Conservation (phyloP, 179 eudicot species). For the Sideroxylon spinosum region DNA sequence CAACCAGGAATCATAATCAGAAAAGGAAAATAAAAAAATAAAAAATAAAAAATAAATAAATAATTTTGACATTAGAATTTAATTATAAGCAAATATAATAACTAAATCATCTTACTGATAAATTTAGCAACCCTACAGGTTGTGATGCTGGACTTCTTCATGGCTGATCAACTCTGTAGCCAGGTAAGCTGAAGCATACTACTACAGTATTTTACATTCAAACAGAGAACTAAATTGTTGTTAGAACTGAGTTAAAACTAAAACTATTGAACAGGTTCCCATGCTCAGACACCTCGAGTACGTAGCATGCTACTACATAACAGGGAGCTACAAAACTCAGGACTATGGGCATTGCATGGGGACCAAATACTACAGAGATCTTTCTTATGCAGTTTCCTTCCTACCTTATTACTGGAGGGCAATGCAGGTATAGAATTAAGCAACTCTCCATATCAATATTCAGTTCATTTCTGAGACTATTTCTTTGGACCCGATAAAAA, state of each 20-base stretch:
- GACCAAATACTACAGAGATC: slow-evolving; percentile 59
- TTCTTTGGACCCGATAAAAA: too few species aligned
- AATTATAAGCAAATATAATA: background rate
- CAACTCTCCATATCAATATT: background rate
- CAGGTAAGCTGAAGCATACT: slow-evolving; percentile 48
- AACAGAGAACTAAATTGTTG: background rate
- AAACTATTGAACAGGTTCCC: slow-evolving; percentile 51
- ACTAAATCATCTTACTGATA: background rate
- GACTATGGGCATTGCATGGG: slow-evolving; percentile 76
- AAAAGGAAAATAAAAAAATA: background rate
- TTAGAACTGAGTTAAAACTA: background rate
- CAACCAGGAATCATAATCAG: background rate
- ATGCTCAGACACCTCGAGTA: slow-evolving; percentile 75
- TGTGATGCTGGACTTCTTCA: slow-evolving; percentile 92
- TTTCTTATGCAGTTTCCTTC: slow-evolving; percentile 89
- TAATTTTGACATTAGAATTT: too few species aligned
- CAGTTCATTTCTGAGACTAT: too few species aligned
- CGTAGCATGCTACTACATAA: slow-evolving; percentile 82
- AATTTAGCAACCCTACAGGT: slow-evolving; percentile 35
- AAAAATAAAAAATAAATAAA: too few species aligned
- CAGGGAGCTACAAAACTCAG: slow-evolving; percentile 87
- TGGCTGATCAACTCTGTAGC: slow-evolving; percentile 99
- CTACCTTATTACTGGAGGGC: slow-evolving; percentile 98
- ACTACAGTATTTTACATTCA: background rate
- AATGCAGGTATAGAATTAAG: slow-evolving; percentile 61